These are phyloP conservation scores for Neopestalotiopsis sp. DNA, from an alignment of 2,329 filamentous ascomycete genomes.

Conservation along the genomic window DNA sequence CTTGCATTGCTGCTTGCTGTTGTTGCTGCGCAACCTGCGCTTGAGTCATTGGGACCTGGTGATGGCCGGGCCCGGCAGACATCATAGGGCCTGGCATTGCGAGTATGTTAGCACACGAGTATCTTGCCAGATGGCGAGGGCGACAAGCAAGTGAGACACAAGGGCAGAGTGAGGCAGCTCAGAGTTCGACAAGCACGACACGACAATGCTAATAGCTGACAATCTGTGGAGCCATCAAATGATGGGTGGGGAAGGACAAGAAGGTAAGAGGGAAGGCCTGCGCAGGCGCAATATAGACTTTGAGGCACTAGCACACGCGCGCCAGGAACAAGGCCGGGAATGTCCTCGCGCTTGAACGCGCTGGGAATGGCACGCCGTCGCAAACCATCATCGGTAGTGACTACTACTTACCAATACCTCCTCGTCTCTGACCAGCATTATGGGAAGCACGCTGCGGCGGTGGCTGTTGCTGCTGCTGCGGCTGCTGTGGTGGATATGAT, in stretches of 20 bases:
- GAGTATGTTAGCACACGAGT: conserved; percentile 19
- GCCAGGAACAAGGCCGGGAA: not conserved
- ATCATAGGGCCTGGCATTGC: conserved; percentile 58
- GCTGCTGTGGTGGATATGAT: conserved; percentile 43
- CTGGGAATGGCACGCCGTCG: not conserved
- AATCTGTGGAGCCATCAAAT: conserved; percentile 22
- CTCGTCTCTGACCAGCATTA: conserved; percentile 53
- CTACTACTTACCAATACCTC: conserved; percentile 56
- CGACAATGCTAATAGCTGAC: conserved; percentile 19
- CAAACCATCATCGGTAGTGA: not conserved
- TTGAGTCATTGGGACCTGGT: conserved; percentile 56
- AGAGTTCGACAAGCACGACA: not conserved
- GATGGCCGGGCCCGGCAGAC: conserved; percentile 55
- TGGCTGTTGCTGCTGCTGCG: conserved; percentile 54
- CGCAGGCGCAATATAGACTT: conserved; percentile 12
- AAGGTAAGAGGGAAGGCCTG: not conserved
- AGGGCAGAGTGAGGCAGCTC: not conserved
- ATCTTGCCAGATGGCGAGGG: conserved; percentile 6
- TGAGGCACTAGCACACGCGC: conserved; percentile 10
- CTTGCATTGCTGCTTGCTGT: conserved; percentile 54
- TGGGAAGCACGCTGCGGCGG: conserved; percentile 56
- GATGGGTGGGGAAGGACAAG: conserved; percentile 20
- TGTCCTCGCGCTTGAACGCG: not conserved
- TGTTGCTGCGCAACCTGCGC: conserved; percentile 60
- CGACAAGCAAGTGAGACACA: conserved; percentile 17